phyloP scores from a whole-genome alignment of 306 rosid species.

The Rosa multiflora region DNA sequence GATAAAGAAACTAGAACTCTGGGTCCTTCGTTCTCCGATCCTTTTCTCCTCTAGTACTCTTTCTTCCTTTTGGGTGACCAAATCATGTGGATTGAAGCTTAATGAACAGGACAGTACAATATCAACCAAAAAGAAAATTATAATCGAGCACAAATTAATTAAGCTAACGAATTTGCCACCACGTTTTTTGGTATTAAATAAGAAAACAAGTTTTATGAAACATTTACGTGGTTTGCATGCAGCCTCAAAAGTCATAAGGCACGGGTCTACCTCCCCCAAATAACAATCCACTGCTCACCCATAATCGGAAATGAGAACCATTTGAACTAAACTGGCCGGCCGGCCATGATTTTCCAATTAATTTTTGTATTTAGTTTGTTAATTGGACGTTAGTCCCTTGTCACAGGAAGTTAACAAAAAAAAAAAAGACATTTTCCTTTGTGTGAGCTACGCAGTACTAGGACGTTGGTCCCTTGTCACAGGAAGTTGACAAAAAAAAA shows the following conservation, averaged over 20 bases:
- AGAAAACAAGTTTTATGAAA: background rate
- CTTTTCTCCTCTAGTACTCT: background rate
- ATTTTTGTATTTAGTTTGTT: background rate
- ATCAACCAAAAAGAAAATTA: background rate
- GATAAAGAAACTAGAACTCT: background rate
- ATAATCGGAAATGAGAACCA: background rate
- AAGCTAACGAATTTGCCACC: background rate
- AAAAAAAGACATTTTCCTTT: background rate
- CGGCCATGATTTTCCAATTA: background rate
- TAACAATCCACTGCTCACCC: background rate
- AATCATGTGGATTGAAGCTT: background rate
- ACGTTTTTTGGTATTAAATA: background rate
- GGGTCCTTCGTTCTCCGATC: background rate
- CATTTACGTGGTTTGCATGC: background rate
- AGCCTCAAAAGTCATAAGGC: background rate
- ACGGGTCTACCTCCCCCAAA: background rate
- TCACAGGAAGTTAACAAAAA: background rate
- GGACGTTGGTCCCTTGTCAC: no score
- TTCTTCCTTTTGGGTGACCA: background rate
- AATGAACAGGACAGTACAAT: background rate
- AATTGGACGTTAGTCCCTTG: background rate
- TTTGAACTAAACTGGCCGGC: background rate
- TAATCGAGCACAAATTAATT: background rate
- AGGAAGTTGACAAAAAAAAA: no score
- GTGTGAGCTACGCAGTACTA: no score